Base-by-base conservation (phyloP, 2,329 filamentous ascomycete genomes). In the Incumbomyces lentus region DNA sequence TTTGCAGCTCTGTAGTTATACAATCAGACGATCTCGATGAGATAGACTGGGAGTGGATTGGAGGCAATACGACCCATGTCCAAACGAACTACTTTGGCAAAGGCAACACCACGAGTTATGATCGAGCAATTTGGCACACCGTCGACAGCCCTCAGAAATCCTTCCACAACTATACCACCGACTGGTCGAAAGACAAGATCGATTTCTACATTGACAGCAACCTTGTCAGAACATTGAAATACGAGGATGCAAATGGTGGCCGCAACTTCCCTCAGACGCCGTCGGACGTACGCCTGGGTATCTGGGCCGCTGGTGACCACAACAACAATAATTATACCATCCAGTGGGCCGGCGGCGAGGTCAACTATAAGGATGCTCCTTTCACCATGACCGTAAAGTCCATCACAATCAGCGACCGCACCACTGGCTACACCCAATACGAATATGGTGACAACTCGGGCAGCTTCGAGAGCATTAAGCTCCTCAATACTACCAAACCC, bases 231-330 rank as follows among this genome's bases (percentile, higher is more conserved):
- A 84, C 84, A 10, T 74, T 95, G 49, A 80, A 75, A 39, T 76
- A 79, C 34, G 72, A 68, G 41, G 80, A 85, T 44, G 85, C 89
- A 49, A 76, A 82, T 51, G 61, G 71, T 46, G 73, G 73, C 33
- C 59, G 61, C 52, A 85, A 94, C 65, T 98, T 93, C 62, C 92
- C 92, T 6, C 92, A 98, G 68, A 88, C 88, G 1, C 92, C 92
- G 3, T 95, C 95, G 87, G 84, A 88, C 67, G 70, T 96, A 68
- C 93, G 90, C 67, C 81, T 96, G 58, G 92, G 92, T 50, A 72
- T 84, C 47, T 98, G 92, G 92, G 81, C 86, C 44, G 92, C 88
- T 59, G 92, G 92, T 56, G 92, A 96, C 64, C 67, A 86, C 1
- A 72, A 48, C 22, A 95, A 96, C 64, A 61, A 81, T 1, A 64